Base-by-base conservation (phyloP, 352 stramenopile genomes). In the Peronospora farinosa region DNA sequence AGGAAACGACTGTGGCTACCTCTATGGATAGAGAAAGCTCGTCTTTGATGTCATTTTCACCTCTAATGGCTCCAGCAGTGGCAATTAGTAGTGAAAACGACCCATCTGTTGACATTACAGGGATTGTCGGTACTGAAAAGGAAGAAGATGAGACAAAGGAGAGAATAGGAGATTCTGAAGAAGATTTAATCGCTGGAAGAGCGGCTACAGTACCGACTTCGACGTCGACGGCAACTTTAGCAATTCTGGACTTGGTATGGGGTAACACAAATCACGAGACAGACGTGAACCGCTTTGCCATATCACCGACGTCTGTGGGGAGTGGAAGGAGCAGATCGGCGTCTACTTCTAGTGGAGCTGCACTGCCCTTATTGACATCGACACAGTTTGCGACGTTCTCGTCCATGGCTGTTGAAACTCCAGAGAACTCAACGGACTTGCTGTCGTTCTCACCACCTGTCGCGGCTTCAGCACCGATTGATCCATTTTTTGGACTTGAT, bases 401-500 rank as follows among this genome's bases (percentile, higher is more conserved):
- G 16, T 50, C 32, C 1, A 13, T 16, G 40, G 19, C 38, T 44
- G 40, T 12, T 9, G 48, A 7, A 17, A 50, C 60, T 2, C 43
- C 30, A 0, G 47, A 67, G 25, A 46, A 51, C 39, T 48, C 50
- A n/a, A 63, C 59, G 21, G 56, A 79, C 31, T 63, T 86, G 39
- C 53, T 86, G 38, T 84, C 72, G n/a, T 86, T 86, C 46, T 84
- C 75, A 23, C 75, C 75, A 23, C 75, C 75, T 0, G 56, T 86
- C 13, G 58, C 60, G 3, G 48, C 55, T 5, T 36, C 64, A 2
- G 21, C 47, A 0, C 21, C 54, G 1, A 65, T 30, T 32, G 59
- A 68, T 39, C 66, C 54, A 48, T 83, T 73, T 36, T 65, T 77
- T 57, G 65, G 54, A 8, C 49, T 67, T 17, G 64, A 35, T 36